Base-by-base conservation (phyloP, 2,329 filamentous ascomycete genomes). In the Capronia americana region DNA sequence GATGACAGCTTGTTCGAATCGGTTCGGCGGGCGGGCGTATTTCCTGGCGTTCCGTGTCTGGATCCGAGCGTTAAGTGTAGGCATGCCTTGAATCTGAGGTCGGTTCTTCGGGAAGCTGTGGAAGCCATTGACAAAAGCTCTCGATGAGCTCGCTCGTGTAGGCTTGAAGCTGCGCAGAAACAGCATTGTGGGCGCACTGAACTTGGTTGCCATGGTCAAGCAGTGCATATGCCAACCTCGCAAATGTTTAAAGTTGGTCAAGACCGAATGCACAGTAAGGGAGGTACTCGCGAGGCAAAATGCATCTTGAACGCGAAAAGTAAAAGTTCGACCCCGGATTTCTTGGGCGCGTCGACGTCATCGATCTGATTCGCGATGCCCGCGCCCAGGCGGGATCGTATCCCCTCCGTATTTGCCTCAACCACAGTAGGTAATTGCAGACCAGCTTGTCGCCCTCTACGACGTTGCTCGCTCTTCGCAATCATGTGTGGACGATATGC, bases 401-500 rank as follows among this genome's bases (percentile, higher is more conserved):
- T 34, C 51, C 20, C 51, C 26, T 6, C 32, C 60, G 60, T 56
- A 62, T 56, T 28, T 32, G 32, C 48, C 34, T 26, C 41, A n/a
- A 41, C 53, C 12, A 38, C 32, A 34, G 32, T 34, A 12, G 10
- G 32, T 34, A 10, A 32, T 20, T 14, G 20, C 44, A 50, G 1
- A 44, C 23, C 24, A 14, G 3, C 41, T 24, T 20, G 26, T 12
- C 20, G 30, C 26, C 20, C 48, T 53, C 28, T 38, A 11, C 48
- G 11, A 12, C n/a, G 26, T 26, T 20, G 23, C 12, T 20, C 30
- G 17, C 17, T 7, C 24, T n/a, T 14, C 26, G 50, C n/a, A 64
- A 76, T 55, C 8, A 91, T 91, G 89, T 91, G 89, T 75, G 89
- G 89, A 20, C 83, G 89, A 66, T 91, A 91, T 75, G 87, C 84